Evolutionary conservation across 108 stramenopile genomes (phyloP).

Genomic region (Ochromonas danica): DNA sequence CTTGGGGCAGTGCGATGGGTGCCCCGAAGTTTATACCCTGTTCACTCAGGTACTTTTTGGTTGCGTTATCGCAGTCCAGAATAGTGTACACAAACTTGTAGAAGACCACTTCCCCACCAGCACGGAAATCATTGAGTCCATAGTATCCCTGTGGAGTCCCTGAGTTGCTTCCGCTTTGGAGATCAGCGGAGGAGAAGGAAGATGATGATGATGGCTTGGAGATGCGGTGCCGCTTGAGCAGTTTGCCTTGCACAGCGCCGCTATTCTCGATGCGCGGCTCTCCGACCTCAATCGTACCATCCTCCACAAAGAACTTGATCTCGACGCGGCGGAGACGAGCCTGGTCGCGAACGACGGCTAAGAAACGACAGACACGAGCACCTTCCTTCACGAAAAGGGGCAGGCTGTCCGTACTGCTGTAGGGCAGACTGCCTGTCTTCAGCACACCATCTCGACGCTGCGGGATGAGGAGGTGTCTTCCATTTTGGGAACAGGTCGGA

Average conservation of each 20-base stretch:
- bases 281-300: conserved; percentile 46
- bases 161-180: conserved; percentile 26
- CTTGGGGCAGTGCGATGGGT: background rate
- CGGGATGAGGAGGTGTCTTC: background rate
- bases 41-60: conserved; percentile 41
- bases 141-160: conserved; percentile 36
- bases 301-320: conserved; percentile 50
- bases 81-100: conserved; percentile 31
- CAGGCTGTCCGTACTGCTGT: background rate
- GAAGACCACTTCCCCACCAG: conserved; percentile 35
- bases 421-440: background rate
- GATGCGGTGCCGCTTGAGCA: conserved; percentile 56
- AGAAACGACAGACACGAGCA: background rate
- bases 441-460: background rate
- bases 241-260: conserved; percentile 56
- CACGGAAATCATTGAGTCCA: conserved; percentile 41
- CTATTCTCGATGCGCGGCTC: conserved; percentile 53
- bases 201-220: background rate
- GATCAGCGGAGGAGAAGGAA: background rate
- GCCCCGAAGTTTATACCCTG: background rate
- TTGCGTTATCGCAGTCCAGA: conserved; percentile 37
- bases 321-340: background rate
- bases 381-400: conserved; percentile 6
- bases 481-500: too few species aligned
- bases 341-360: background rate